These are phyloP conservation scores for Trichoderma gracile DNA, from an alignment of 2,329 filamentous ascomycete genomes.

Conservation along the genomic window DNA sequence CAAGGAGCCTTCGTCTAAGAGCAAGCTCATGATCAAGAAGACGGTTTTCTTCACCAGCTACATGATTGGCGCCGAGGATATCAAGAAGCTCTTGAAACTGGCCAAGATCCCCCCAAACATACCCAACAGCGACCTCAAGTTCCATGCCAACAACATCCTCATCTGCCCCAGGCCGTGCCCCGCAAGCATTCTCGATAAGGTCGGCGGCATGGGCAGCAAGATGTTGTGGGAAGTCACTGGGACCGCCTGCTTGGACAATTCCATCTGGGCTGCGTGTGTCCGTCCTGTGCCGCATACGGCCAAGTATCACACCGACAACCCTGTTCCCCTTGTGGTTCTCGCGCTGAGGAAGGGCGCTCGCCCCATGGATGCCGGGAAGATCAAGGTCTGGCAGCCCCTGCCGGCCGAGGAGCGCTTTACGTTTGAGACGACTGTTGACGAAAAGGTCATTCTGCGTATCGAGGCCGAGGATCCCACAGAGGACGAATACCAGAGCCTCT, in stretches of 20 bases:
- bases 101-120: conserved; percentile 62
- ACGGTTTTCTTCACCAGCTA: conserved; percentile 92
- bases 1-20: conserved; percentile 38
- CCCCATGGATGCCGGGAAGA: conserved; percentile 77
- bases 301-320: conserved; percentile 76
- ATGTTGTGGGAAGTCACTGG: conserved; percentile 82
- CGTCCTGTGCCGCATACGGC: conserved; percentile 68
- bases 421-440: conserved; percentile 81
- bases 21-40: conserved; percentile 72
- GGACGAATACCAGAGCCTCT: conserved; percentile 63
- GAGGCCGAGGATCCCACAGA: conserved; percentile 68
- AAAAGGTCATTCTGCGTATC: conserved; percentile 81
- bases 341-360: conserved; percentile 74
- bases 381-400: conserved; percentile 80
- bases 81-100: conserved; percentile 70
- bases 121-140: conserved; percentile 71
- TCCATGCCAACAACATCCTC: conserved; percentile 85
- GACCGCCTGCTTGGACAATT: conserved; percentile 72
- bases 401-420: conserved; percentile 68
- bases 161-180: conserved; percentile 80
- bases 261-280: conserved; percentile 83
- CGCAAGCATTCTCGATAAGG: conserved; percentile 71
- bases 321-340: conserved; percentile 76
- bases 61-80: conserved; percentile 72
- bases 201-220: conserved; percentile 82